A percentile compares a stretch with the other conserved stretches of the same genome.
Conservation (phyloP, 2,329 filamentous ascomycete genomes). For the Pseudogymnoascus sp. region DNA sequence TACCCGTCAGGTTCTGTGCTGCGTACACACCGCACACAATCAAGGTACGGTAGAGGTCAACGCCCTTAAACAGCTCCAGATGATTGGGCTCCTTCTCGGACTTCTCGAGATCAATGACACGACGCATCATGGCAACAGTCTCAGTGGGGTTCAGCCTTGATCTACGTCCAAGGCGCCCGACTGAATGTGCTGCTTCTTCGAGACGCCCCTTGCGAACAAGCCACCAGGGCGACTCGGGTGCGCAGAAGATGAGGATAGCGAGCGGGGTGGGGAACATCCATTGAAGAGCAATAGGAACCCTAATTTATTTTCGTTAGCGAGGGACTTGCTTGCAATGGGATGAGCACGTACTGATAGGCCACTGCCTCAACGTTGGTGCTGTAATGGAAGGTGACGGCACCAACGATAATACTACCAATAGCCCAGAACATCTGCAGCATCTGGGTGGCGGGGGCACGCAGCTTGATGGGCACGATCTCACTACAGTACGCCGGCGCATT, state of each 20-base stretch:
- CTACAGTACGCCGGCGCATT: constrained; percentile 54
- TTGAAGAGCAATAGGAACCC: constrained; percentile 42
- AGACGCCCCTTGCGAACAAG: constrained; percentile 37
- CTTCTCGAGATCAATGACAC: constrained; percentile 46
- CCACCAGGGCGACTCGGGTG: constrained; percentile 41
- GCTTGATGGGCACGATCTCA: constrained; percentile 51
- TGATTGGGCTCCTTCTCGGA: constrained; percentile 32
- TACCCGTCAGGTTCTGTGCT: constrained; percentile 53
- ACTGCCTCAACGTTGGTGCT: constrained; percentile 27
- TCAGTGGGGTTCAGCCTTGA: constrained; percentile 33
- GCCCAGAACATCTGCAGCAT: constrained; percentile 62
- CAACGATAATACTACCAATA: constrained; percentile 53
- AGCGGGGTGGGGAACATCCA: constrained; percentile 46
- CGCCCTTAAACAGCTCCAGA: constrained; percentile 46
- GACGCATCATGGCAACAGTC: constrained; percentile 50
- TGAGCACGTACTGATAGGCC: constrained; percentile 37
- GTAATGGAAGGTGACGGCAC: constrained; percentile 46
- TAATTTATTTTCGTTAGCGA: constrained; percentile 23
- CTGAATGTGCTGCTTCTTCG: constrained; percentile 33
- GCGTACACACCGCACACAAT: constrained; percentile 50
- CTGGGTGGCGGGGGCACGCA: constrained; percentile 50
- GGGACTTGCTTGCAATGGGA: constrained; percentile 12
- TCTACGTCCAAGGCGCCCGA: constrained; percentile 40
- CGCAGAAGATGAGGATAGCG: constrained; percentile 37
- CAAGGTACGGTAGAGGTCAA: constrained; percentile 44